phyloP scores from a whole-genome alignment of 306 rosid genomes.

The Vigna angularis region DNA sequence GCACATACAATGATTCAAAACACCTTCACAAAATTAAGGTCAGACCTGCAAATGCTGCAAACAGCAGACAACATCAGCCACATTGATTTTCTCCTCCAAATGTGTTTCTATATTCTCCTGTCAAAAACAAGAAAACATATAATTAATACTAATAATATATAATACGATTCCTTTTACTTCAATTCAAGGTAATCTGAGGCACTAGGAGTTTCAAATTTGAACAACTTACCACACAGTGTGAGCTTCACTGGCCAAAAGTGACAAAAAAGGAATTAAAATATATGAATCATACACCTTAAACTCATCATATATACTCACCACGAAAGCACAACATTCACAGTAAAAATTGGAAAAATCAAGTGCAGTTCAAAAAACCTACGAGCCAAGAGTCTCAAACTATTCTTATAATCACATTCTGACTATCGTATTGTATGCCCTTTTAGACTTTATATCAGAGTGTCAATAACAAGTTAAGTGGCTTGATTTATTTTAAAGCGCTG shows the following conservation, averaged over 20 bases:
- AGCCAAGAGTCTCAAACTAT: not conserved
- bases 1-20: not conserved
- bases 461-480: not conserved
- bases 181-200: conserved; percentile 14
- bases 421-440: not conserved
- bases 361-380: not conserved
- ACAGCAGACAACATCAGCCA: conserved; percentile 90
- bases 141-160: not conserved
- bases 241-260: not conserved
- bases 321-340: not conserved
- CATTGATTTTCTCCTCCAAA: conserved; percentile 68
- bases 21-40: not conserved
- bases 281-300: not conserved
- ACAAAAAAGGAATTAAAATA: not conserved
- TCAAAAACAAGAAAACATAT: not conserved
- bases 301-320: not conserved
- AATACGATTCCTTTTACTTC: not conserved
- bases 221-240: not conserved
- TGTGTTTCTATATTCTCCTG: conserved; percentile 71
- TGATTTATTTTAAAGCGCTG: not conserved
- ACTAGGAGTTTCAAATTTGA: not conserved
- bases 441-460: not conserved
- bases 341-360: not conserved
- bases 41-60: conserved; percentile 95
- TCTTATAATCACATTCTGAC: not conserved